A percentile compares a stretch with the other conserved stretches of the same genome.
Conservation (phyloP, 75 land plant genomes). For the Gnetum montanum region DNA sequence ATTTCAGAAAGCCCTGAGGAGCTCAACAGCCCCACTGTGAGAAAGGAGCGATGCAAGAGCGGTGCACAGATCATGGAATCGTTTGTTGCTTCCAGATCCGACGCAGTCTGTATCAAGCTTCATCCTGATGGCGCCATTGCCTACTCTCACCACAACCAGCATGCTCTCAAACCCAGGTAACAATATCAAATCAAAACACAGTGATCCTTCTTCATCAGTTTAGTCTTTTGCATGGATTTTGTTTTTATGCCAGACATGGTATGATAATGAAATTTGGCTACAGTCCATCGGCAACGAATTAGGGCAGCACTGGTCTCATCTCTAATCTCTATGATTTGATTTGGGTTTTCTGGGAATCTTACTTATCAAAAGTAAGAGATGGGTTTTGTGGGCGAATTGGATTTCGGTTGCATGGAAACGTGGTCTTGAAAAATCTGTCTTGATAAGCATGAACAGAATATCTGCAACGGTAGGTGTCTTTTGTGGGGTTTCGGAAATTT, state of each 20-base stretch:
- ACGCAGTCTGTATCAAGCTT: neutral
- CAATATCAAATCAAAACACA: neutral
- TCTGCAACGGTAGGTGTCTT: neutral
- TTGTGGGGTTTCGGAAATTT: neutral
- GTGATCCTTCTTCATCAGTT: neutral
- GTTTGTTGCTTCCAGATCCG: neutral
- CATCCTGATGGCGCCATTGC: neutral
- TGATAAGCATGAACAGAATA: too few species aligned
- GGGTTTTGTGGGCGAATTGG: neutral
- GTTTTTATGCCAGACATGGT: neutral
- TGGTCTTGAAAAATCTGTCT: too few species aligned
- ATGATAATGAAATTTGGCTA: too few species aligned
- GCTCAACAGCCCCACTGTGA: too few species aligned
- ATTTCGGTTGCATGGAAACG: too few species aligned
- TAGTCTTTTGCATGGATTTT: neutral
- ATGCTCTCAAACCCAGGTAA: neutral
- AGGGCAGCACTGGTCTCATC: too few species aligned
- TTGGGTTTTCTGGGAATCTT: neutral
- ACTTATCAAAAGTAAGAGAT: neutral
- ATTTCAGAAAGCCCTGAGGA: too few species aligned
- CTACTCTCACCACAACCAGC: neutral
- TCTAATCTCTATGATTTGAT: neutral
- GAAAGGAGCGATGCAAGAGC: too few species aligned
- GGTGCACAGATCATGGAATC: neutral
- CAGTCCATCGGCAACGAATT: too few species aligned